A percentile compares a stretch with the other conserved stretches of the same genome.
Conservation (phyloP, 1,284 basidiomycete species). For the Leccinum insolens region DNA sequence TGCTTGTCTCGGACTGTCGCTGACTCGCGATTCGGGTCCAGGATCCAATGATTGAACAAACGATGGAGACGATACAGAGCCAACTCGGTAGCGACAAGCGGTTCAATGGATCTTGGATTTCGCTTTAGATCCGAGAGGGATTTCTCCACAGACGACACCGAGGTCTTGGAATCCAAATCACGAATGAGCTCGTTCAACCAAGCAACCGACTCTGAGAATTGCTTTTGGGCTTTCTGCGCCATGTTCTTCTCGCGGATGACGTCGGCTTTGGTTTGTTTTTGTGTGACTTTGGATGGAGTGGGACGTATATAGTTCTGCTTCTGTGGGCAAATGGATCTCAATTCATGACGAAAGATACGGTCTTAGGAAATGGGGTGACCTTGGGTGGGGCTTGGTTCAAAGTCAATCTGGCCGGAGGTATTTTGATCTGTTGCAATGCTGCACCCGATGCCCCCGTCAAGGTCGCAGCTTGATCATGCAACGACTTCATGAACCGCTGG, state of each 20-base stretch:
- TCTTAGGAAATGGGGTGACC: constrained; percentile 15
- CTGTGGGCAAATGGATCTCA: constrained; percentile 7
- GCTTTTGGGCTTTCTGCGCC: constrained; percentile 28
- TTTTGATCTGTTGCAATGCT: constrained; percentile 53
- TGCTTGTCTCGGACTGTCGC: constrained; percentile 44
- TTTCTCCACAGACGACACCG: constrained; percentile 24
- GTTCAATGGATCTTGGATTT: constrained; percentile 41
- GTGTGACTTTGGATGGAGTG: constrained; percentile 14
- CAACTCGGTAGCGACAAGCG: constrained; percentile 52
- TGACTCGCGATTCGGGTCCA: constrained; percentile 41
- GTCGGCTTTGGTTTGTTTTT: constrained; percentile 30
- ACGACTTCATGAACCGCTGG: constrained; percentile 57
- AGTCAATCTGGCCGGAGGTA: constrained; percentile 40
- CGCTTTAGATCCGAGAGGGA: constrained; percentile 39
- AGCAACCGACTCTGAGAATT: constrained; percentile 19
- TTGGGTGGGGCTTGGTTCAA: constrained; percentile 14
- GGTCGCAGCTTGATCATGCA: constrained; percentile 56
- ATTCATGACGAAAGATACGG: neutral
- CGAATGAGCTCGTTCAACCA: constrained; percentile 27
- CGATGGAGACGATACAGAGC: constrained; percentile 56
- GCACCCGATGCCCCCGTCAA: constrained; percentile 36
- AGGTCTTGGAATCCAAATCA: constrained; percentile 37
- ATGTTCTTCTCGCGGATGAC: constrained; percentile 32
- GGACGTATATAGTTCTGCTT: constrained; percentile 20
- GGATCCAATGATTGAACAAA: constrained; percentile 54